phyloP scores from a whole-genome alignment of 2,329 filamentous ascomycete genomes.

The Fusarium devonianum region DNA sequence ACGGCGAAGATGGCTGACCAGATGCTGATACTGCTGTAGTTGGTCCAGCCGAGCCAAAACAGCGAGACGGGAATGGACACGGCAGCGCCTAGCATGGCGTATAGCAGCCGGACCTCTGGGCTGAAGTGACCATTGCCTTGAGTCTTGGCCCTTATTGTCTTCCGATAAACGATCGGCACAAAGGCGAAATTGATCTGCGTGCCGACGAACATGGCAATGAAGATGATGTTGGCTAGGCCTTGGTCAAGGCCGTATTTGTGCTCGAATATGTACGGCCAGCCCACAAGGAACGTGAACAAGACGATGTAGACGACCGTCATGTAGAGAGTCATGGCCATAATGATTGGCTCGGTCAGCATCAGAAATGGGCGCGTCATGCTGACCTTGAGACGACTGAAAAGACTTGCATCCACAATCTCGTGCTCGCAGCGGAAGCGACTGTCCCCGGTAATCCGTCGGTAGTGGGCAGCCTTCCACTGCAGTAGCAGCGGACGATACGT shows the following conservation, averaged over 20 bases:
- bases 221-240: conserved; percentile 53
- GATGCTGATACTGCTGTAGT: conserved; percentile 50
- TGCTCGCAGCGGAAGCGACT: conserved; percentile 68
- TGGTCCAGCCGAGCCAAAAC: conserved; percentile 61
- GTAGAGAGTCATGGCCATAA: conserved; percentile 56
- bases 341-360: conserved; percentile 50
- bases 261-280: conserved; percentile 59
- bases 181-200: conserved; percentile 46
- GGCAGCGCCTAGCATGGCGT: conserved; percentile 53
- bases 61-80: conserved; percentile 53
- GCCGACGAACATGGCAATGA: conserved; percentile 54
- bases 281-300: conserved; percentile 61
- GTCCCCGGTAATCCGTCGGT: conserved; percentile 68
- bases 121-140: conserved; percentile 32
- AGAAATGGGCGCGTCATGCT: conserved; percentile 53
- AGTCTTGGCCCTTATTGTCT: conserved; percentile 41
- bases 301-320: conserved; percentile 61
- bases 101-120: conserved; percentile 52
- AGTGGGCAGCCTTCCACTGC: conserved; percentile 64
- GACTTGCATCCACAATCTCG: conserved; percentile 59
- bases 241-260: conserved; percentile 51
- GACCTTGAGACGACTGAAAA: conserved; percentile 60
- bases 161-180: conserved; percentile 46
- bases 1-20: conserved; percentile 55
- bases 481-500: conserved; percentile 67